A percentile compares a stretch with the other conserved stretches of the same genome.
Conservation (phyloP, 2,329 filamentous ascomycete genomes). For the Fusarium setosum region DNA sequence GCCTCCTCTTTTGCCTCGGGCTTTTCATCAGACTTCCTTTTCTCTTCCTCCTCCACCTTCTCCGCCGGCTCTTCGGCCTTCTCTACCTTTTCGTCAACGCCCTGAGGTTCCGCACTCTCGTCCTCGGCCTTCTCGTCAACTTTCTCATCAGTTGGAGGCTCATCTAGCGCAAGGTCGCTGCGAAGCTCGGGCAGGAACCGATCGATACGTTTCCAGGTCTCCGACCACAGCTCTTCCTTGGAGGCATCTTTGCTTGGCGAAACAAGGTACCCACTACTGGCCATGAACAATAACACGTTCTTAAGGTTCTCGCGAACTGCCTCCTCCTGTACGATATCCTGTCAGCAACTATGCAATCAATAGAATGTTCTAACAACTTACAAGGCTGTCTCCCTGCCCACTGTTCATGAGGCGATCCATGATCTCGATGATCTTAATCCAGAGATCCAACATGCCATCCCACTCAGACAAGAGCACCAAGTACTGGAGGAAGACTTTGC, state of each 20-base stretch:
- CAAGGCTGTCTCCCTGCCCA: conserved; percentile 88
- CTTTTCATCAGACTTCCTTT: conserved; percentile 6
- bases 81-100: background rate
- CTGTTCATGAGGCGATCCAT: conserved; percentile 98
- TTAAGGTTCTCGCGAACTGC: conserved; percentile 95
- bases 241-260: conserved; percentile 70
- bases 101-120: background rate
- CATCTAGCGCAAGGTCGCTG: conserved; percentile 67
- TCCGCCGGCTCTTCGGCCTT: conserved; percentile 11
- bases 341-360: conserved; percentile 1
- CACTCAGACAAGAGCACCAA: conserved; percentile 85
- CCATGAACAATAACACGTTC: conserved; percentile 96
- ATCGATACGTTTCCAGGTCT: conserved; percentile 75
- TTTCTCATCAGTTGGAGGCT: conserved; percentile 33
- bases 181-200: conserved; percentile 72
- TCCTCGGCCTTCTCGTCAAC: background rate
- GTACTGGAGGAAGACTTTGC: conserved; percentile 96
- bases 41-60: background rate
- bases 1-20: conserved; percentile 4
- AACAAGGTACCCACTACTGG: conserved; percentile 85
- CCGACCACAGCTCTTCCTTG: conserved; percentile 68
- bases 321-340: conserved; percentile 75
- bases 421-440: conserved; percentile 91
- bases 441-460: conserved; percentile 90
- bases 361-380: conserved; percentile 58